These are phyloP conservation scores for Diaporthe amygdali DNA, from an alignment of 2,329 filamentous ascomycete genomes.

Conservation along the genomic window DNA sequence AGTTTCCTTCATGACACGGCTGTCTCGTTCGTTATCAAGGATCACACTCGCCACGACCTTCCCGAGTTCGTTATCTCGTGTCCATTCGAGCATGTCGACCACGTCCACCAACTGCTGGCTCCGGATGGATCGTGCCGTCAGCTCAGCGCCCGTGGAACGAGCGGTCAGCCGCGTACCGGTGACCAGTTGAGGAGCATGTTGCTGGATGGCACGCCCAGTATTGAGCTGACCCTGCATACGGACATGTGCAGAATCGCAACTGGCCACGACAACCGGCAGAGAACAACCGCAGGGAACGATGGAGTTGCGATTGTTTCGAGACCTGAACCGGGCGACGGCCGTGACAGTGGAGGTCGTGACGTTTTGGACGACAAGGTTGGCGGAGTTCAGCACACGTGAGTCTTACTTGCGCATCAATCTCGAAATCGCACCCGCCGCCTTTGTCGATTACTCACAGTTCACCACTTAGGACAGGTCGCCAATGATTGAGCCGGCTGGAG, in stretches of 20 bases:
- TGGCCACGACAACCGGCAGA: no score
- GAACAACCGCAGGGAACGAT: not conserved
- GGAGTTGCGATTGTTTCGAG: not conserved
- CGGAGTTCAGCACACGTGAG: not conserved
- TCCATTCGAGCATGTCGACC: slow-evolving; percentile 22
- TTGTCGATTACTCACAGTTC: not conserved
- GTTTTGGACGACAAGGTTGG: not conserved
- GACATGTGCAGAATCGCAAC: not conserved
- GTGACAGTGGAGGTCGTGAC: not conserved
- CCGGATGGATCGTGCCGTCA: slow-evolving; percentile 5
- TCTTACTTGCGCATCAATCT: not conserved
- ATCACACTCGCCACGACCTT: slow-evolving; percentile 19
- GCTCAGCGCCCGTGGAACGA: slow-evolving; percentile 17
- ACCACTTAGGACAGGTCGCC: not conserved
- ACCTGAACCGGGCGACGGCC: not conserved
- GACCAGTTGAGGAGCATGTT: slow-evolving; percentile 22
- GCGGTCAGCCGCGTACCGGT: slow-evolving; percentile 11
- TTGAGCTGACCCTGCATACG: slow-evolving; percentile 17
- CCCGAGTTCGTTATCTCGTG: slow-evolving; percentile 25
- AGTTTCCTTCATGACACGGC: slow-evolving; percentile 20
- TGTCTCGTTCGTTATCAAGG: slow-evolving; percentile 23
- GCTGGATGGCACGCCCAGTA: slow-evolving; percentile 23
- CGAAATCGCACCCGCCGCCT: no score
- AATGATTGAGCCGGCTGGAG: not conserved
- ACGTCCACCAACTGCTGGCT: slow-evolving; percentile 6